Conservation (phyloP, 2,329 filamentous ascomycete genomes). For the Claviceps sorghi region DNA sequence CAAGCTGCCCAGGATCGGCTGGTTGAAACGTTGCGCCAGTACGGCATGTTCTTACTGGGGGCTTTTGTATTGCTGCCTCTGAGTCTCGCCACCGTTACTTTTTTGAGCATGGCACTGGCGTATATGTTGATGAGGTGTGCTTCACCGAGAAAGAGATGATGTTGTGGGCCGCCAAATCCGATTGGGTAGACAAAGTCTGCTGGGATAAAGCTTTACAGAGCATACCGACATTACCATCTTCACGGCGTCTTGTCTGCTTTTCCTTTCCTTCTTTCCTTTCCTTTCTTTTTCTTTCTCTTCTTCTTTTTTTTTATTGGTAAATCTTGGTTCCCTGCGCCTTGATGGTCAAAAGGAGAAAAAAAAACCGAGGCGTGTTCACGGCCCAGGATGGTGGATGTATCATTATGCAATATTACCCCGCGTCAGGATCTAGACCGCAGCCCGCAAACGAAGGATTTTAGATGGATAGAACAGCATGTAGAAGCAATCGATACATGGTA, state of each 20-base stretch:
- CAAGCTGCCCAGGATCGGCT: slow-evolving; percentile 22
- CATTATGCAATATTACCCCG: background rate
- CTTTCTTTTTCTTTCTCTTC: background rate
- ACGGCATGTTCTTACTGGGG: slow-evolving; percentile 27
- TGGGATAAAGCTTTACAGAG: background rate
- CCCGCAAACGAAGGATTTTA: background rate
- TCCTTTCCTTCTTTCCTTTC: background rate
- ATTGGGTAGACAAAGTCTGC: slow-evolving; percentile 13
- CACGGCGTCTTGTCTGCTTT: slow-evolving; percentile 14
- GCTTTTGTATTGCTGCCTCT: slow-evolving; percentile 33
- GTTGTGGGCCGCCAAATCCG: background rate
- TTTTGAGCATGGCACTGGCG: slow-evolving; percentile 21
- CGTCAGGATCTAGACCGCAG: background rate
- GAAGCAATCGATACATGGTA: background rate
- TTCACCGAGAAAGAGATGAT: slow-evolving; percentile 3
- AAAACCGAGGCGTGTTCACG: background rate
- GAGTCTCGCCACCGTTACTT: slow-evolving; percentile 23
- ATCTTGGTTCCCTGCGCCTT: background rate
- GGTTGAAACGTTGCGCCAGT: slow-evolving; percentile 27
- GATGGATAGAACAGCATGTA: slow-evolving; percentile 1
- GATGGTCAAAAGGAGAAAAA: background rate
- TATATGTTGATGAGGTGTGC: slow-evolving; percentile 25
- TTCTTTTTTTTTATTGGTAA: background rate
- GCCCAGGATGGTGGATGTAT: background rate
- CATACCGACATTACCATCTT: slow-evolving; percentile 10